Evolutionary conservation across 176 grass and related monocot species (phyloP).

Genomic region (Eragrostis curvula): DNA sequence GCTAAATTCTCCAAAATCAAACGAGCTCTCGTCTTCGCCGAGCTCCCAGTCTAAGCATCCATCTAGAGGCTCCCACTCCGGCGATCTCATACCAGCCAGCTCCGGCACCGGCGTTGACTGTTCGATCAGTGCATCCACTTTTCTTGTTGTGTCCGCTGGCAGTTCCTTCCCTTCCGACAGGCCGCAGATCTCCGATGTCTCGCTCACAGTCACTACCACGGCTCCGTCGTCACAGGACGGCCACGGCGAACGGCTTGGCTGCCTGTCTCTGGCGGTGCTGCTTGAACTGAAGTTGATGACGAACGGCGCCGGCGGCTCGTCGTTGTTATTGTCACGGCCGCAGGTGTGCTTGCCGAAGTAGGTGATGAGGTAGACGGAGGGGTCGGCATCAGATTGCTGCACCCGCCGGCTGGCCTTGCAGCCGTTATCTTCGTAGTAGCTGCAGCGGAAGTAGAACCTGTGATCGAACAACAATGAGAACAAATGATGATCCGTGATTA

Average conservation of each 20-base stretch:
- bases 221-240: background rate
- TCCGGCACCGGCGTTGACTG: background rate
- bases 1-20: background rate
- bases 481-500: background rate
- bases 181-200: background rate
- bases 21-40: background rate
- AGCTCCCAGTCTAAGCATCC: constrained; percentile 8
- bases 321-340: background rate
- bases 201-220: too few species aligned
- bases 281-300: constrained; percentile 40
- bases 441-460: constrained; percentile 64
- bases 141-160: background rate
- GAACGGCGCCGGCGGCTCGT: background rate
- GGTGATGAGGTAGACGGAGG: constrained; percentile 32
- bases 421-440: constrained; percentile 36
- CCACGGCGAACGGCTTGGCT: background rate
- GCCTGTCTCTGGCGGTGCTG: too few species aligned
- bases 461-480: background rate
- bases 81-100: background rate
- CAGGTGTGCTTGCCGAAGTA: constrained; percentile 58
- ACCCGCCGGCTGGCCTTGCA: constrained; percentile 53
- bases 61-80: background rate
- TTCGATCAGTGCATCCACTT: background rate
- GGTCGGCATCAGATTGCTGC: constrained; percentile 41
- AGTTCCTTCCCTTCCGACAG: background rate